Base-by-base conservation (phyloP, 352 stramenopile genomes). In the Globisporangium megalacanthum region DNA sequence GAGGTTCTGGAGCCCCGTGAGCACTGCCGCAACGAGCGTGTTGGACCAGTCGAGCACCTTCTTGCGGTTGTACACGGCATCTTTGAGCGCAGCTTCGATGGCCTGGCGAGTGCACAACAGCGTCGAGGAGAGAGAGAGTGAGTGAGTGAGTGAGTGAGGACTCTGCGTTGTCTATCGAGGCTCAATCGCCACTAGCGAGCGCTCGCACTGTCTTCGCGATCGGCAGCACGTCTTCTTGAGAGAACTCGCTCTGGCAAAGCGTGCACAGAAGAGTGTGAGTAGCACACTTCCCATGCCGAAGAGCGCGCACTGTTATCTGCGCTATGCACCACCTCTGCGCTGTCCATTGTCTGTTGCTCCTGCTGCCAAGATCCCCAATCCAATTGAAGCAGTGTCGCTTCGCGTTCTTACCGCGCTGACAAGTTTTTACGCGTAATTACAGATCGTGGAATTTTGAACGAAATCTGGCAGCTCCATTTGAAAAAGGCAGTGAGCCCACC, bases 41-140 rank as follows among this genome's bases (percentile, higher is more conserved):
- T 93, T 93, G 58, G 78, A 88, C 83, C 83, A 93, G 66, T 93
- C 83, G 51, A 91, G 72, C 33, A 91, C 83, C 42, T 93, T 93
- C 60, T 93, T 93, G 61, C 80, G 71, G 56, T 89, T 93, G 72
- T 93, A 93, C 39, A 91, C 79, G 0, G 80, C 88, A 64, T 91
- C 83, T 49, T 93, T 93, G 13, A 93, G 61, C 20, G 78, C 72
- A 25, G 75, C 61, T 49, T 93, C 83, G 56, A 93, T 93, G 31
- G 81, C 79, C 79, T 89, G 13, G 7, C 15, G 4, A 17, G 11
- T 44, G 33, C 22, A 52, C 41, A 29, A 29, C 25, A 29, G 25
- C 25, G 35, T 39, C 35, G 35, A 13, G 33, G 5, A 37, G 33
- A 37, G 33, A 37, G 8, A 4, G 8, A 37, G 33, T 37, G 33